A percentile compares a stretch with the other conserved stretches of the same genome.
phyloP scores from a whole-genome alignment of 257 asterid genomes.

The Perilla frutescens region DNA sequence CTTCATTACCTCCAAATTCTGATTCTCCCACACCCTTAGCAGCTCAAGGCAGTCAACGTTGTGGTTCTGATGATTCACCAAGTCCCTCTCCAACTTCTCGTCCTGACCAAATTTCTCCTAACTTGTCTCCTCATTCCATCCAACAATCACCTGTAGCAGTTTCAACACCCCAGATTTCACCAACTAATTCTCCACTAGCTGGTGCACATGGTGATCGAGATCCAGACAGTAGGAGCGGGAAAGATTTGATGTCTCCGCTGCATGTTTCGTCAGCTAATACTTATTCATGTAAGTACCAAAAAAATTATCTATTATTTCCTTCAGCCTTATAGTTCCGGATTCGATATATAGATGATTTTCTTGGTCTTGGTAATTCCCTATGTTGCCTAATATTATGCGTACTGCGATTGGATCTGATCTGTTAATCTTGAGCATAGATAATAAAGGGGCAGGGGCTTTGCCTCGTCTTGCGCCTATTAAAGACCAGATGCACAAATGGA shows the following conservation, averaged over 20 bases:
- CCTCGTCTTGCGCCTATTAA: neutral
- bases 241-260: conserved; percentile 46
- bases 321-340: conserved; percentile 23
- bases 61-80: conserved; percentile 47
- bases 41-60: conserved; percentile 35
- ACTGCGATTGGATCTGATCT: conserved; percentile 16
- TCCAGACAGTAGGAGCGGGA: conserved; percentile 31
- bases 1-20: conserved; percentile 35
- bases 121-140: conserved; percentile 44
- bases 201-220: conserved; percentile 42
- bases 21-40: conserved; percentile 44
- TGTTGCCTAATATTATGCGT: conserved; percentile 3
- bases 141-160: conserved; percentile 40
- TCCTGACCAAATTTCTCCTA: conserved; percentile 36
- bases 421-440: neutral
- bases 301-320: conserved; percentile 13
- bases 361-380: neutral
- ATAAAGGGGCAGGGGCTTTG: neutral
- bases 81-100: conserved; percentile 50
- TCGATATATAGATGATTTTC: conserved; percentile 1
- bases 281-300: conserved; percentile 58
- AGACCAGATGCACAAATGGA: neutral
- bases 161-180: conserved; percentile 36
- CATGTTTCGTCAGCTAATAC: conserved; percentile 50
- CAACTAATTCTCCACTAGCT: conserved; percentile 53